These are phyloP conservation scores for Tetrahymena elliotti DNA, from an alignment of 73 alveolate species.

Conservation along the genomic window DNA sequence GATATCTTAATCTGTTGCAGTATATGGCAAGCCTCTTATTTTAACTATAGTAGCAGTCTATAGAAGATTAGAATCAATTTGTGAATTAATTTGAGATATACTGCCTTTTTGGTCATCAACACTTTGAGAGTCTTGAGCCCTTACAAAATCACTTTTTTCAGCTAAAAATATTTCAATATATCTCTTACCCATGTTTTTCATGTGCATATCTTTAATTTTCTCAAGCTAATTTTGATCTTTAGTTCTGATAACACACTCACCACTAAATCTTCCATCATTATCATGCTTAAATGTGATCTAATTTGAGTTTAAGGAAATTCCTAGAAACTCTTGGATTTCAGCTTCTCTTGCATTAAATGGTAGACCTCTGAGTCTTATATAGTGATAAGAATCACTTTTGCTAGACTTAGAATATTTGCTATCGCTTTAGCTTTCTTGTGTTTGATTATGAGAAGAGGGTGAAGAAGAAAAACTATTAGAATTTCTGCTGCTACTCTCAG, in stretches of 20 bases:
- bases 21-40: not conserved
- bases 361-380: not conserved
- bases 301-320: not conserved
- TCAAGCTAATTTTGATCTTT: not conserved
- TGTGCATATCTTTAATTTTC: not conserved
- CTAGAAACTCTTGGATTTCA: not conserved
- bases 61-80: not conserved
- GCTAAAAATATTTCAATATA: not conserved
- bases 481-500: not conserved
- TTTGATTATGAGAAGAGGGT: not conserved
- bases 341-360: not conserved
- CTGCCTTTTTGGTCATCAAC: not conserved
- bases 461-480: not conserved
- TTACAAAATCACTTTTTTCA: not conserved
- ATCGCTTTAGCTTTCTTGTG: not conserved
- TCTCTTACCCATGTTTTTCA: not conserved
- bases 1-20: not conserved
- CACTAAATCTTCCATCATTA: not conserved
- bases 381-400: not conserved
- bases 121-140: not conserved
- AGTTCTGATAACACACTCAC: not conserved
- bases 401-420: not conserved
- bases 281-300: not conserved
- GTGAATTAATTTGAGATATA: not conserved
- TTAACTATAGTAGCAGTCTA: not conserved